Evolutionary conservation across 352 stramenopile species (phyloP).

Genomic region (Thraustochytrium sp.): DNA sequence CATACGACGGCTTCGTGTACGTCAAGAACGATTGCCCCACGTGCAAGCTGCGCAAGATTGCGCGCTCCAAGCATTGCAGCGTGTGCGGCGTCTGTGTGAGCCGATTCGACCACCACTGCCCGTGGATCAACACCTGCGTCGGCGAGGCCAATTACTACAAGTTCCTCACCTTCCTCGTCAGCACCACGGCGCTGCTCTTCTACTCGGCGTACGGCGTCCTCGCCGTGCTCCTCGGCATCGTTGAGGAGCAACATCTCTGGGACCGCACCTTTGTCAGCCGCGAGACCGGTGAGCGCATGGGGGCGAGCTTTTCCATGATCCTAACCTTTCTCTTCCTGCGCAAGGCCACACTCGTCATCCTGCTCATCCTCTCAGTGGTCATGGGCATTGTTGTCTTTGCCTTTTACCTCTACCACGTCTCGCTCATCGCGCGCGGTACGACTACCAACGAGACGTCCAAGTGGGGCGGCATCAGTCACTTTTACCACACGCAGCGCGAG

Average conservation of each 20-base stretch:
- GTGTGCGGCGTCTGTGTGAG: conserved; percentile 42
- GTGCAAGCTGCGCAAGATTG: conserved; percentile 21
- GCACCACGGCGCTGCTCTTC: conserved; percentile 14
- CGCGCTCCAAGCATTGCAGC: conserved; percentile 40
- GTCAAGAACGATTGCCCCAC: conserved; percentile 28
- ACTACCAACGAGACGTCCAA: conserved; percentile 50
- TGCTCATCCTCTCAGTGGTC: conserved; percentile 46
- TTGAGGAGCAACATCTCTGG: conserved; percentile 20
- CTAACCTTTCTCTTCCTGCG: conserved; percentile 31
- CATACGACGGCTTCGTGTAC: conserved; percentile 42
- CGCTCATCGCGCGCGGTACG: conserved; percentile 29
- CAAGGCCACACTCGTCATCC: conserved; percentile 39
- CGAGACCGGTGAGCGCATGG: not conserved
- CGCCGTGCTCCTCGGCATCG: not conserved
- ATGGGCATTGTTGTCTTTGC: conserved; percentile 47
- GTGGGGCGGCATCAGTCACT: conserved; percentile 11
- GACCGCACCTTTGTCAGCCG: conserved; percentile 39
- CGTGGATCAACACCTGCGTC: conserved; percentile 86
- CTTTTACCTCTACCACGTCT: conserved; percentile 48
- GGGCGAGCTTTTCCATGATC: conserved; percentile 17
- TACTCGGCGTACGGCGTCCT: conserved; percentile 22
- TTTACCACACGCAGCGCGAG: not conserved
- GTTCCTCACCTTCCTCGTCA: conserved; percentile 64
- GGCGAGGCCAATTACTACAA: conserved; percentile 84
- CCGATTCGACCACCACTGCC: conserved; percentile 70